A percentile compares a stretch with the other conserved stretches of the same genome.
These are phyloP conservation scores for Metarhizium sp. DNA, from an alignment of 2,329 filamentous ascomycete species.

Conservation along the genomic window DNA sequence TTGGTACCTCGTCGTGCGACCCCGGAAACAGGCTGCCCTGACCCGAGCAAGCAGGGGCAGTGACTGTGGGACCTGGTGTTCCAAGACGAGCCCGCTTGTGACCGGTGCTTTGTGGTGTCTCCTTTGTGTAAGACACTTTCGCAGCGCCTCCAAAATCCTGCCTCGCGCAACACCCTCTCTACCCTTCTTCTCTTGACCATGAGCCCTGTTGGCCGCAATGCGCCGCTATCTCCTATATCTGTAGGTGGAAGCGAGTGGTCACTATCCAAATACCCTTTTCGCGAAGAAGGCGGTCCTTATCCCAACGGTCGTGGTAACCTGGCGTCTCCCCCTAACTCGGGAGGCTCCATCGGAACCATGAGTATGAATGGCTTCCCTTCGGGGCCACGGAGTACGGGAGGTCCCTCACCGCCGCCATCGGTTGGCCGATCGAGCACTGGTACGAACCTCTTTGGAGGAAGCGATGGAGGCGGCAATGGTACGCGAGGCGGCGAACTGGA, in stretches of 20 bases:
- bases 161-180: constrained; percentile 13
- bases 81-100: constrained; percentile 2
- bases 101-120: constrained; percentile 7
- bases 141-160: constrained; percentile 3
- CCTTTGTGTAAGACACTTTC: constrained; percentile 12
- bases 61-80: constrained; percentile 2
- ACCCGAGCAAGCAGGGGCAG: constrained; percentile 5
- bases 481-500: constrained; percentile 48
- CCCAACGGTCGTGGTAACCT: constrained; percentile 49
- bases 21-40: constrained; percentile 1
- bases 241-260: constrained; percentile 80
- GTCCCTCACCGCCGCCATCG: constrained; percentile 80
- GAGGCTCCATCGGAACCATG: constrained; percentile 44
- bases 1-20: background rate
- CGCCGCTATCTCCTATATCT: constrained; percentile 73
- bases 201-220: constrained; percentile 57
- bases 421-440: constrained; percentile 79
- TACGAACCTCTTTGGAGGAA: constrained; percentile 58
- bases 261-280: constrained; percentile 54
- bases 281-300: constrained; percentile 41
- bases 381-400: constrained; percentile 46
- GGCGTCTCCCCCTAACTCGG: constrained; percentile 61
- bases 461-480: constrained; percentile 53
- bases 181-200: constrained; percentile 36
- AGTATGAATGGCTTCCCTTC: constrained; percentile 53